Evolutionary conservation across 768 basidiomycete species (phyloP), one percentile per base, ranked within the genome.

Genomic region (Hysterangium stoloniferum): DNA sequence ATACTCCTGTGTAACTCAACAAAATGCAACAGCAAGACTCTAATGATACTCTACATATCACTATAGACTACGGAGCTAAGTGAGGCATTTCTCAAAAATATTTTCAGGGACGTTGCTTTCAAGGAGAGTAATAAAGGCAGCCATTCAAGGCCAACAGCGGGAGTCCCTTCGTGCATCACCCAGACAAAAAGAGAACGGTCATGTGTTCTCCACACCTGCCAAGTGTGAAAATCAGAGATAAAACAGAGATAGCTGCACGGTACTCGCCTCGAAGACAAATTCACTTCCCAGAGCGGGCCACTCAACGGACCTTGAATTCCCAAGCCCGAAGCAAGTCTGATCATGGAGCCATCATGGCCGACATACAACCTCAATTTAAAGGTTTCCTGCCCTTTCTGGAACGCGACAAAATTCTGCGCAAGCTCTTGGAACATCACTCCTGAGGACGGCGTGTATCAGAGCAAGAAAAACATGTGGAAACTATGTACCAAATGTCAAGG

Each of bases 321-420:
- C 2, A 76, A 64, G 6, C 68, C 68, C 34, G 72, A 62, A 28
- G 65, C 68, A 2, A 69, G 68, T 28, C 68, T 61, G 36, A 69
- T 67, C 67, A 76, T 71, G 8, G 71, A 66, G 6, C 74, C 72
- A 46, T 76, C 74, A 48, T 76, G 75, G 4, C 73, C 75, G 4
- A 76, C 68, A 38, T 72, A 70, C 53, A 75, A 65, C 32, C 63
- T 62, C 17, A 72, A 43, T 47, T 69, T 72, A 58, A 65, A 59
- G 0, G 56, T 55, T 38, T 71, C 70, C 4, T 56, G 40, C 0
- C 67, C 69, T 4, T 57, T 55, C 6, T 54, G 61, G 56, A 75
- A 64, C 13, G 59, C 54, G 25, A 62, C 51, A 41, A 75, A 67
- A 57, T 71, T 73, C 43, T 66, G 59, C 6, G 65, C 62, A 48